phyloP scores from a whole-genome alignment of 345 rosid genomes.

The Moringa oleifera region DNA sequence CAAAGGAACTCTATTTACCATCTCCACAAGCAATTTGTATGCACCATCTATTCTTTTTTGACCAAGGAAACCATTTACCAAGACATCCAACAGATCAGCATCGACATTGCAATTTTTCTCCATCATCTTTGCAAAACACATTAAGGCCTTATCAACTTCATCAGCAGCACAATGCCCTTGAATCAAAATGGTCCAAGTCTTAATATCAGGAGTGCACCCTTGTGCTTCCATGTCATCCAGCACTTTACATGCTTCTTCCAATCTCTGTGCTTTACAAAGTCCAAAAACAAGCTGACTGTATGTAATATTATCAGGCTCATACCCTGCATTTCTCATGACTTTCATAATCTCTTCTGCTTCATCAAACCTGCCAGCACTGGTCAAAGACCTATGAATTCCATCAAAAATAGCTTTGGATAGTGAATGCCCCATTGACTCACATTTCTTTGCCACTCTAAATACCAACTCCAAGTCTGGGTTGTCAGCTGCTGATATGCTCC shows the following conservation, averaged over 20 bases:
- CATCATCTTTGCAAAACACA: slow-evolving; percentile 53
- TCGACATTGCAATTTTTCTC: slow-evolving; percentile 48
- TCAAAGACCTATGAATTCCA: slow-evolving; percentile 71
- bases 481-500: slow-evolving; percentile 43
- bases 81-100: slow-evolving; percentile 58
- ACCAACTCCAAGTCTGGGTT: slow-evolving; percentile 56
- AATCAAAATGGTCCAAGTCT: slow-evolving; percentile 89
- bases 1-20: slow-evolving; percentile 43
- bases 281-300: slow-evolving; percentile 84
- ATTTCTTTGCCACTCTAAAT: slow-evolving; percentile 54
- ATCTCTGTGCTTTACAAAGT: slow-evolving; percentile 69
- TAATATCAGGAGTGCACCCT: slow-evolving; percentile 64
- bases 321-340: slow-evolving; percentile 64
- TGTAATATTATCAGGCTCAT: slow-evolving; percentile 73
- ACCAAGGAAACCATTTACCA: slow-evolving; percentile 55
- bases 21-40: slow-evolving; percentile 44
- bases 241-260: slow-evolving; percentile 63
- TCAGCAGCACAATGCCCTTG: slow-evolving; percentile 69
- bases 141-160: slow-evolving; percentile 55
- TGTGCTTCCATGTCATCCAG: slow-evolving; percentile 61
- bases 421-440: slow-evolving; percentile 40
- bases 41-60: slow-evolving; percentile 65
- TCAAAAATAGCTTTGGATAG: slow-evolving; percentile 74
- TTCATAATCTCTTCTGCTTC: slow-evolving; percentile 58
- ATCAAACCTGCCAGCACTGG: slow-evolving; percentile 53